A percentile compares a stretch with the other conserved stretches of the same genome.
Conservation (phyloP, 768 basidiomycete genomes). For the Trametes punicea region DNA sequence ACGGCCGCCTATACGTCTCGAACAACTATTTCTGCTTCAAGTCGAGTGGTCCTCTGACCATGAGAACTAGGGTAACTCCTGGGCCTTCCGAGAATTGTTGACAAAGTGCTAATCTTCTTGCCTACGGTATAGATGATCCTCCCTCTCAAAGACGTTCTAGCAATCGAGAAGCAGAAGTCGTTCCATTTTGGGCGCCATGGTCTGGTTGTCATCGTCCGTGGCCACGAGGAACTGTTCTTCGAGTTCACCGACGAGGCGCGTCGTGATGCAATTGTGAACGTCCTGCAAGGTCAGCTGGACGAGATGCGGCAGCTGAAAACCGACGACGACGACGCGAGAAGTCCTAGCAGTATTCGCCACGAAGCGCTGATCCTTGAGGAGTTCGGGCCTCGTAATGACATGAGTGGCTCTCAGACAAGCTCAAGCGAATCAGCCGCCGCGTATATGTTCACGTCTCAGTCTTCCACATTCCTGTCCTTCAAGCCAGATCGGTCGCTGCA, state of each 20-base stretch:
- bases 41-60: conserved; percentile 74
- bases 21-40: conserved; percentile 93
- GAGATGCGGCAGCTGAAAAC: conserved; percentile 51
- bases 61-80: conserved; percentile 71
- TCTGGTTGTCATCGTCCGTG: conserved; percentile 85
- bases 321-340: conserved; percentile 40
- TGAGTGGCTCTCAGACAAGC: conserved; percentile 42
- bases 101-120: too few relatives aligned
- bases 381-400: conserved; percentile 54
- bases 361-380: conserved; percentile 85
- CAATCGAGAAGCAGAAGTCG: conserved; percentile 80
- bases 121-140: conserved; percentile 75
- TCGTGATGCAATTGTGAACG: conserved; percentile 68
- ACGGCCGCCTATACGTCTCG: conserved; percentile 87
- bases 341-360: conserved; percentile 51
- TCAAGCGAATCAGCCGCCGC: conserved; percentile 67
- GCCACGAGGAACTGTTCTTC: conserved; percentile 97
- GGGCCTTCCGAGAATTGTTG: neutral
- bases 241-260: conserved; percentile 85
- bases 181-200: conserved; percentile 90
- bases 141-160: conserved; percentile 84
- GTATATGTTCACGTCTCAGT: conserved; percentile 96
- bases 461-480: conserved; percentile 95
- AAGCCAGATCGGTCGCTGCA: conserved; percentile 82
- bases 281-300: conserved; percentile 83